phyloP scores from a whole-genome alignment of 371 early-diverging fungal genomes.

The Lichtheimia ornata region DNA sequence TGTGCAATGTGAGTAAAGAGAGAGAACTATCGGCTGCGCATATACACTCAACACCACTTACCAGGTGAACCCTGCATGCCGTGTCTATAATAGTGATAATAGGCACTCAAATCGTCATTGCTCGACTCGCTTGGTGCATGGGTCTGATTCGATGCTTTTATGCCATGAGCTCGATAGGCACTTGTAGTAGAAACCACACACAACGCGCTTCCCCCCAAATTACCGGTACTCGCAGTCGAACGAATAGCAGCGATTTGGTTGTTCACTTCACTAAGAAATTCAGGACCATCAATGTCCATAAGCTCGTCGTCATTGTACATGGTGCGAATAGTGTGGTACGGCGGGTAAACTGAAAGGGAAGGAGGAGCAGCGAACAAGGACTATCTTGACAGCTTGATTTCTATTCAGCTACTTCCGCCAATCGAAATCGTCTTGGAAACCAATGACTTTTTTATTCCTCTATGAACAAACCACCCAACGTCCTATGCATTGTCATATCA shows the following conservation, averaged over 20 bases:
- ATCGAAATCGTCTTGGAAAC: background rate
- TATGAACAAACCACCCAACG: no score
- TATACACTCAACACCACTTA: background rate
- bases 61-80: background rate
- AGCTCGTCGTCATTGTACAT: conserved; percentile 7
- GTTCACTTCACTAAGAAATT: conserved; percentile 35
- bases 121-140: no score
- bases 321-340: background rate
- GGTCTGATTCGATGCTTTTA: no score
- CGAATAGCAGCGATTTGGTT: conserved; percentile 31
- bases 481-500: no score
- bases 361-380: background rate
- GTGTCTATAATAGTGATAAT: background rate
- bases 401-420: background rate
- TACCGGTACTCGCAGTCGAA: background rate
- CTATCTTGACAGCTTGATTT: conserved; percentile 1
- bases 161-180: no score
- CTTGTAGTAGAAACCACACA: no score
- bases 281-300: conserved; percentile 48
- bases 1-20: no score
- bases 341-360: background rate
- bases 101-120: background rate
- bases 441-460: no score
- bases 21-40: background rate
- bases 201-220: background rate